phyloP scores from a whole-genome alignment of 2,329 filamentous ascomycete species.

The Verticillium albo-atrum region DNA sequence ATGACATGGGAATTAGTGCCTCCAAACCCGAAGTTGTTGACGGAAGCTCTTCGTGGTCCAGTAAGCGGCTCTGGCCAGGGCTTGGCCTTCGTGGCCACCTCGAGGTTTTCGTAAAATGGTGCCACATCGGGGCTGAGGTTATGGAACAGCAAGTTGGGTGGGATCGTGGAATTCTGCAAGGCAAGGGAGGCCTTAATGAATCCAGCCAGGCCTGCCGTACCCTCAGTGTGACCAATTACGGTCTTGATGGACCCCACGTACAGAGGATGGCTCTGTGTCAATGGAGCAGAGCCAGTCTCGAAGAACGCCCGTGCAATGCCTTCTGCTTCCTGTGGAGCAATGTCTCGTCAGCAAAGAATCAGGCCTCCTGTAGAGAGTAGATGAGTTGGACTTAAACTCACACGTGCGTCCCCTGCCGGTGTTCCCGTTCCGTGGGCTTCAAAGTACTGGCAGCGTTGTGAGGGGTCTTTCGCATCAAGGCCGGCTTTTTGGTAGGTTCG shows the following conservation, averaged over 20 bases:
- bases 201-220: slow-evolving; percentile 22
- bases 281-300: slow-evolving; percentile 33
- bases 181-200: slow-evolving; percentile 28
- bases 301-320: slow-evolving; percentile 5
- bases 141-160: slow-evolving; percentile 12
- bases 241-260: slow-evolving; percentile 29
- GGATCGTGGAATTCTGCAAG: slow-evolving; percentile 7
- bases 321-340: not conserved
- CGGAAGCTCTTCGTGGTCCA: slow-evolving; percentile 27
- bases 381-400: not conserved
- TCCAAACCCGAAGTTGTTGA: slow-evolving; percentile 26
- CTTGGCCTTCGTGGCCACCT: slow-evolving; percentile 17
- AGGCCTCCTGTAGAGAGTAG: no score
- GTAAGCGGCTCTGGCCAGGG: slow-evolving; percentile 18
- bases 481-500: slow-evolving; percentile 25
- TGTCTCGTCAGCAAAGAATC: no score
- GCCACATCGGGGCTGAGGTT: slow-evolving; percentile 10
- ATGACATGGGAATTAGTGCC: slow-evolving; percentile 14
- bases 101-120: slow-evolving; percentile 15
- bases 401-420: slow-evolving; percentile 27
- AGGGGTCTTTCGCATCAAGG: slow-evolving; percentile 1
- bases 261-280: slow-evolving; percentile 13
- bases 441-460: slow-evolving; percentile 11
- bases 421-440: slow-evolving; percentile 44
- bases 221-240: slow-evolving; percentile 33